Base-by-base conservation (phyloP, 2,329 filamentous ascomycete genomes). In the Apiospora hydei region DNA sequence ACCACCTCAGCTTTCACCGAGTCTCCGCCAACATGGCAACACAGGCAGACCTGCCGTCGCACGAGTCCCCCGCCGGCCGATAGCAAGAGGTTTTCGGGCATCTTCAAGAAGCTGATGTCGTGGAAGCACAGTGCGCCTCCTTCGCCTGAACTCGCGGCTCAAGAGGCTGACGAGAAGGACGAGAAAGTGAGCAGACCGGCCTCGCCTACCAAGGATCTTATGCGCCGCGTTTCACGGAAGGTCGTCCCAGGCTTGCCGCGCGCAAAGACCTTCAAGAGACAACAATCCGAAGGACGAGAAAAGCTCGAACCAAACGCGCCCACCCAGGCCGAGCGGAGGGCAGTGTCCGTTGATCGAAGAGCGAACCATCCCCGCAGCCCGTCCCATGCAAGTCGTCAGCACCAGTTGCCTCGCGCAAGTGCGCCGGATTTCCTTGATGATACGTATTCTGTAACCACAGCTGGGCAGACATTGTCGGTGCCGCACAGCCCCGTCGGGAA, bases 211-310 rank as follows among this genome's bases (percentile, higher is more conserved):
- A 78, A 80, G 30, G 82, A 81, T 61, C 72, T 84, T 67, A 81
- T 83, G 30, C 83, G 84, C 70, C 85, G 85, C 73, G 80, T 83
- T 73, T 84, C 85, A 43, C 83, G 89, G 76, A 90, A 88, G 78
- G 93, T 94, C n/a, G 90, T 95, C 21, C 92, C 94, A 24, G 92
- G 92, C 21, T 84, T 98, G 49, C 94, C 94, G 51, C 89, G 94
- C 68, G 86, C 91, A 5, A 90, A 92, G 77, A 97, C 94, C 0
- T 95, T 97, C 83, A 93, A 91, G 82, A 90, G 95, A 77, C 94
- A 96, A 81, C 89, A 93, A 80, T 96, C 94, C 41, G 95, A 98
- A 82, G 88, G 89, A 74, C 89, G 94, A 76, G 90, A 93, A 76
- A 92, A 91, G 77, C 86, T 97, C 70, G 86, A 92, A 72, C 91